Percentiles rank a stretch among this genome's conserved stretches.
These are phyloP conservation scores for Pseudogymnoascus sp. DNA, from an alignment of 2,329 filamentous ascomycete genomes.

Conservation along the genomic window DNA sequence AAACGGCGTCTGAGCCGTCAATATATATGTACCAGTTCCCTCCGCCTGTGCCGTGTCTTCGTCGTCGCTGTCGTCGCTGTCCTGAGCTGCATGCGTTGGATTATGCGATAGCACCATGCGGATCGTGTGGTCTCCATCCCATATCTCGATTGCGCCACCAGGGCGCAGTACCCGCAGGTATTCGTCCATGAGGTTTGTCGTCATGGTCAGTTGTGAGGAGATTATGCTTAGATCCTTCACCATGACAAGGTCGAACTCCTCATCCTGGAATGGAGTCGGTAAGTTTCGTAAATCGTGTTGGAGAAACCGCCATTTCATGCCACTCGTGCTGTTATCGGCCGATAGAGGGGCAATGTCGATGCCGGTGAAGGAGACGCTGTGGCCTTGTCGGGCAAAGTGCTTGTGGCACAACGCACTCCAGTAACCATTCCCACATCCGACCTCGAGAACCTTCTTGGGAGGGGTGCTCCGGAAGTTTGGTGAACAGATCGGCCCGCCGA, in stretches of 20 bases:
- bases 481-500: slow-evolving; percentile 71
- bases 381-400: slow-evolving; percentile 61
- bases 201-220: slow-evolving; percentile 47
- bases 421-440: slow-evolving; percentile 80
- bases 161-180: slow-evolving; percentile 67
- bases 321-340: slow-evolving; percentile 52
- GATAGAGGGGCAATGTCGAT: slow-evolving; percentile 72
- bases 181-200: slow-evolving; percentile 56
- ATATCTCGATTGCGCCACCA: slow-evolving; percentile 75
- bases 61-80: slow-evolving; percentile 39
- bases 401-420: slow-evolving; percentile 87
- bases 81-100: slow-evolving; percentile 30
- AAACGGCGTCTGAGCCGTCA: slow-evolving; percentile 76
- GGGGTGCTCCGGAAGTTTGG: slow-evolving; percentile 56
- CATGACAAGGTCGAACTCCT: slow-evolving; percentile 81
- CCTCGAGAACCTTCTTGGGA: slow-evolving; percentile 70
- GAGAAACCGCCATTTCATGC: slow-evolving; percentile 81
- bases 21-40: slow-evolving; percentile 69
- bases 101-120: slow-evolving; percentile 74
- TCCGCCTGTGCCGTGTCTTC: slow-evolving; percentile 57
- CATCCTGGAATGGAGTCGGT: slow-evolving; percentile 70
- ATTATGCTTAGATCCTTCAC: slow-evolving; percentile 72
- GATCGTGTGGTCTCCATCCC: slow-evolving; percentile 80
- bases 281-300: slow-evolving; percentile 72
- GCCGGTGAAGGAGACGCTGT: slow-evolving; percentile 68